Conservation (phyloP, 2,329 filamentous ascomycete genomes). For the Neoarthrinium moseri region DNA sequence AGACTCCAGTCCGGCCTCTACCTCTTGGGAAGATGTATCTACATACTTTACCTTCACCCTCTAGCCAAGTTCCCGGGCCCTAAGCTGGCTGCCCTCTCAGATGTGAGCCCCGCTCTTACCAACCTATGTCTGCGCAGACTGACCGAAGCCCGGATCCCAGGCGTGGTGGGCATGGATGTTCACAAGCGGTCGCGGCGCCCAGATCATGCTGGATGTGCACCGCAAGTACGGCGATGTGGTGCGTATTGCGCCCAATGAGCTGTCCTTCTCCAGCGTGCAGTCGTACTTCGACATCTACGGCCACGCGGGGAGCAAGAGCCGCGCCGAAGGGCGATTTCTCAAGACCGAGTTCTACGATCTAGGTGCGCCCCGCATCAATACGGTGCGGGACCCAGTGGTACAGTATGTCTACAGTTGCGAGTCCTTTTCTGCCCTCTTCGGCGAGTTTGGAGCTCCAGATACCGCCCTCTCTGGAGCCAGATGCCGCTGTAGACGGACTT, state of each 20-base stretch:
- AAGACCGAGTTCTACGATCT: no score
- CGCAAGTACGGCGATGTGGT: slow-evolving; percentile 27
- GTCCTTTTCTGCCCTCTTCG: no score
- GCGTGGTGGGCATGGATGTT: slow-evolving; percentile 19
- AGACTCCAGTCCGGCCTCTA: slow-evolving; percentile 9
- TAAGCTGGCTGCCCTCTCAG: slow-evolving; percentile 20
- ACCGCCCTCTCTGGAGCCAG: no score
- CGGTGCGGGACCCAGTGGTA: no score
- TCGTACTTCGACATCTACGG: slow-evolving; percentile 42
- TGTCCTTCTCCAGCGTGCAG: slow-evolving; percentile 36
- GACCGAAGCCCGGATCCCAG: slow-evolving; percentile 9
- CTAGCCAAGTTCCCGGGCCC: slow-evolving; percentile 26
- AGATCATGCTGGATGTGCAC: slow-evolving; percentile 19
- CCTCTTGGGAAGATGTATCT: slow-evolving; percentile 18
- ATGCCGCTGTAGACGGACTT: slow-evolving; percentile 23
- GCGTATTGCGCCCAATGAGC: slow-evolving; percentile 36
- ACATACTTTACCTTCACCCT: slow-evolving; percentile 24
- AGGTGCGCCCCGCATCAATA: no score
- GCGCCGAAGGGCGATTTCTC: no score
- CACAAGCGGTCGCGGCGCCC: slow-evolving; percentile 19
- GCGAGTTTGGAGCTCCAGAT: no score
- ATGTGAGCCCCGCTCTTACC: slow-evolving; percentile 15
- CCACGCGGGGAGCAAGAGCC: background rate
- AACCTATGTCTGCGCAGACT: background rate
- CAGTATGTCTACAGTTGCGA: no score